Base-by-base conservation (phyloP, 768 basidiomycete species). In the Gloeophyllum trabeum region DNA sequence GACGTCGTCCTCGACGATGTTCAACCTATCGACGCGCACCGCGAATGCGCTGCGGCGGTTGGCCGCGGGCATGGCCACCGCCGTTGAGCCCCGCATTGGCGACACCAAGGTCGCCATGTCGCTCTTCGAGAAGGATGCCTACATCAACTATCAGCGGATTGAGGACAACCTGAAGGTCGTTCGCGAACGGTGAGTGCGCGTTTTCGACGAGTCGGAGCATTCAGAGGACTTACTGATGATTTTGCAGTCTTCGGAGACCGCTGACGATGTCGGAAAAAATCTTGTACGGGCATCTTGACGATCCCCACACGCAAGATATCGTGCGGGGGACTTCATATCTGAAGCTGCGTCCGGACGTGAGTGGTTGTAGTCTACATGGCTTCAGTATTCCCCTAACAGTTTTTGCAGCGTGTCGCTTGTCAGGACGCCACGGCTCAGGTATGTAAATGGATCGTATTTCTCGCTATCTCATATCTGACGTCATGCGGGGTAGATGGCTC, bases 281-380 rank as follows among this genome's bases (percentile, higher is more conserved):
- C 56, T 70, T 97, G 30, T 99, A 99, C 62, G 96, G 96, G 44
- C 96, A 99, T 69, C 75, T 98, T 52, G 94, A 97, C 64, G 87
- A 97, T 64, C 80, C 94, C 42, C 80, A 82, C 51, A 75, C 79
- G 55, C 89, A 92, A 61, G 88, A 93, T 55, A 86, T 99, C 57
- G 75, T 76, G 45, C 85, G 94, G 40, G 96, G 96, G 43, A 74
- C 73, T 42, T 93, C 89, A 59, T 98, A 99, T 70, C 80, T 99
- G 64, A 97, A 91, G 69, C 82, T 99, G 35, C 81, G 96, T 50
- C 94, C 96, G 28, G 96, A 98, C 67, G 94, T 94, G 58, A 53
- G 90, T 77, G 24, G 41, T 40, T 14, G 35, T 43, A 36, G 44
- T 50, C 25, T 30, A 6, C 19, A 16, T 6, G 21, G 21, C 37